Percentiles rank a stretch among this genome's conserved stretches.
Conservation (phyloP, 2,329 filamentous ascomycete genomes). For the Aspergillus puulaauensis region DNA sequence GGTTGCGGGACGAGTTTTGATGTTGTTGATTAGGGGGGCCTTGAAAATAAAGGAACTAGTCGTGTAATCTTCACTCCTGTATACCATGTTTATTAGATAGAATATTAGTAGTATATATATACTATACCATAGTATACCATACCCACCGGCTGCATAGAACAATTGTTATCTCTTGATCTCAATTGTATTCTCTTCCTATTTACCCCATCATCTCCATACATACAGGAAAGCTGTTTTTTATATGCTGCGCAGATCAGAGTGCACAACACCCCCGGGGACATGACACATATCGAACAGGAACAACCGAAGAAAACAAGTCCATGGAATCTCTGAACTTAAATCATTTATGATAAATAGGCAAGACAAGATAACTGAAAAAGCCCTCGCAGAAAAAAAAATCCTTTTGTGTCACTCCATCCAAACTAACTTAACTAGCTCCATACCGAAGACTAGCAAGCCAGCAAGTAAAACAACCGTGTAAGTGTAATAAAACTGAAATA, state of each 20-base stretch:
- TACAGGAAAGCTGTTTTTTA: slow-evolving; percentile 1
- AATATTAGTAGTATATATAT: slow-evolving; percentile 5
- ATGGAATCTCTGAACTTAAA: slow-evolving; percentile 10
- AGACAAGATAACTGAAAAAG: slow-evolving; percentile 14
- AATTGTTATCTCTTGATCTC: background rate
- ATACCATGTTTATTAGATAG: slow-evolving; percentile 9
- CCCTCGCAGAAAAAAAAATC: slow-evolving; percentile 11
- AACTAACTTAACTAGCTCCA: slow-evolving; percentile 11
- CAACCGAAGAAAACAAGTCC: background rate
- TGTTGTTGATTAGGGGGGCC: slow-evolving; percentile 61
- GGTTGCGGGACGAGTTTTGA: slow-evolving; percentile 98
- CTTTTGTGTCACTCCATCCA: slow-evolving; percentile 18
- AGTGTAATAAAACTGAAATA: slow-evolving; percentile 7
- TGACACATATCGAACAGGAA: slow-evolving; percentile 16
- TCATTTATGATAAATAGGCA: background rate
- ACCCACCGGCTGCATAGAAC: too few relatives aligned
- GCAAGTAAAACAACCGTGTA: background rate
- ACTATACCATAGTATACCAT: slow-evolving; percentile 18
- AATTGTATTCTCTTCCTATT: background rate
- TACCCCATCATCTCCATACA: background rate
- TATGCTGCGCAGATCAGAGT: slow-evolving; percentile 8
- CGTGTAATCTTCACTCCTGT: slow-evolving; percentile 7
- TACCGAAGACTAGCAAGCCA: slow-evolving; percentile 3
- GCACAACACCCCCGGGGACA: slow-evolving; percentile 10
- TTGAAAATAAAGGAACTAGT: background rate